A percentile compares a stretch with the other conserved stretches of the same genome.
Evolutionary conservation across 1,139 yeast species (phyloP).

Genomic region (Arxiozyma heterogenica): DNA sequence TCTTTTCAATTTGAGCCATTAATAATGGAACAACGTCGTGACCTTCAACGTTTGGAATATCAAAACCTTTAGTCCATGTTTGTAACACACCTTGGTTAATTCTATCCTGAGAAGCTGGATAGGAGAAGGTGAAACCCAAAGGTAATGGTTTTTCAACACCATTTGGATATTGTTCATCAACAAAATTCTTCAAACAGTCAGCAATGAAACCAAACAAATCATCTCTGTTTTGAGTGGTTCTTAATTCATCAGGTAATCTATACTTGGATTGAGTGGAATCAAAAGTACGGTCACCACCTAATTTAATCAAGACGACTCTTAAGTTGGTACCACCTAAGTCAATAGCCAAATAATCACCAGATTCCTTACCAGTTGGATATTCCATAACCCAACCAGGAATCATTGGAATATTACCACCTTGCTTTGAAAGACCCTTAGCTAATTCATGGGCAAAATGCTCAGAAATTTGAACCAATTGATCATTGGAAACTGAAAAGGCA

Average conservation of each 20-base stretch:
- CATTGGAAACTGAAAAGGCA: slow-evolving; percentile 53
- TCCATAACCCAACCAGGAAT: slow-evolving; percentile 95
- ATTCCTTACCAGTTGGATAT: slow-evolving; percentile 83
- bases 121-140: slow-evolving; percentile 91
- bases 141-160: slow-evolving; percentile 50
- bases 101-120: slow-evolving; percentile 78
- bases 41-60: slow-evolving; percentile 89
- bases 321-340: slow-evolving; percentile 95
- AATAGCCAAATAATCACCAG: slow-evolving; percentile 82
- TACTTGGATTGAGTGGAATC: slow-evolving; percentile 79
- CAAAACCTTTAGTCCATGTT: slow-evolving; percentile 98
- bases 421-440: slow-evolving; percentile 63
- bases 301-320: slow-evolving; percentile 75
- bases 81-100: slow-evolving; percentile 82
- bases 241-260: slow-evolving; percentile 60
- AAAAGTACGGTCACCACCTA: slow-evolving; percentile 71
- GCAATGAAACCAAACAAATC: slow-evolving; percentile 84
- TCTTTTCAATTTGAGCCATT: slow-evolving; percentile 58
- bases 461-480: slow-evolving; percentile 54
- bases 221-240: slow-evolving; percentile 64
- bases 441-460: slow-evolving; percentile 65
- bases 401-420: slow-evolving; percentile 89
- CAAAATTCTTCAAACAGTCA: slow-evolving; percentile 56
- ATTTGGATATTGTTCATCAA: slow-evolving; percentile 52
- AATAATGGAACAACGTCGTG: slow-evolving; percentile 89